phyloP scores from a whole-genome alignment of 2,329 filamentous ascomycete genomes.

The Atkinsonella hypoxylon region DNA sequence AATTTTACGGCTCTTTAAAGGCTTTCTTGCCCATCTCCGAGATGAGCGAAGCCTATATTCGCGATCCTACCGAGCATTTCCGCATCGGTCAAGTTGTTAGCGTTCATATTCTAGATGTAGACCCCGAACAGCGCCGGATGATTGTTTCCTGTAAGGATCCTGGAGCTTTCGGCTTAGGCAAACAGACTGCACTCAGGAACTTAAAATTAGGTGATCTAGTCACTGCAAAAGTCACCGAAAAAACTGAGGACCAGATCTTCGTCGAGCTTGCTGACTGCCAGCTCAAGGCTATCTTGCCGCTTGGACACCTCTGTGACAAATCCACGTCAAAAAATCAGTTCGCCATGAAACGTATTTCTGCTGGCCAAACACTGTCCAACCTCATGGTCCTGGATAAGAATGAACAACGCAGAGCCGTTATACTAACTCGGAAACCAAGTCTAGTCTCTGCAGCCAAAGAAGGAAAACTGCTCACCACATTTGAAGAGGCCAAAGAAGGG shows the following conservation, averaged over 20 bases:
- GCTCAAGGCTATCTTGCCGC: slow-evolving; percentile 64
- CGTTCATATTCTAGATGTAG: slow-evolving; percentile 74
- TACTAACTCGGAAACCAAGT: slow-evolving; percentile 72
- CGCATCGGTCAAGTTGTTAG: slow-evolving; percentile 81
- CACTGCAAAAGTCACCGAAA: slow-evolving; percentile 68
- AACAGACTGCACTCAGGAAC: slow-evolving; percentile 63
- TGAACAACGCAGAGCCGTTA: slow-evolving; percentile 61
- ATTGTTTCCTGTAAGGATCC: slow-evolving; percentile 91
- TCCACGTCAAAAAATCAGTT: slow-evolving; percentile 66
- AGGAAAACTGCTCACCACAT: slow-evolving; percentile 56
- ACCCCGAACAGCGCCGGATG: slow-evolving; percentile 58
- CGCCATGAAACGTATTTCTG: slow-evolving; percentile 66
- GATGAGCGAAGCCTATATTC: slow-evolving; percentile 96
- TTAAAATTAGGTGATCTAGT: slow-evolving; percentile 65
- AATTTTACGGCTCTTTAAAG: slow-evolving; percentile 76
- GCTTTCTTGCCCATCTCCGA: slow-evolving; percentile 88
- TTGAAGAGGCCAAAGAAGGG: slow-evolving; percentile 61
- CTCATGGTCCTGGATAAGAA: slow-evolving; percentile 83
- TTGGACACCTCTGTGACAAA: slow-evolving; percentile 76
- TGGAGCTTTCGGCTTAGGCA: slow-evolving; percentile 59
- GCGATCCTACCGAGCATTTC: slow-evolving; percentile 83
- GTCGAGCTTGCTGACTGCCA: slow-evolving; percentile 64
- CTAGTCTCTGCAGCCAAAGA: slow-evolving; percentile 64
- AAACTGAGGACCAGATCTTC: slow-evolving; percentile 62
- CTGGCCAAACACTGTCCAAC: slow-evolving; percentile 71